Base-by-base conservation (phyloP, 768 basidiomycete species). In the Pholiota microspora region DNA sequence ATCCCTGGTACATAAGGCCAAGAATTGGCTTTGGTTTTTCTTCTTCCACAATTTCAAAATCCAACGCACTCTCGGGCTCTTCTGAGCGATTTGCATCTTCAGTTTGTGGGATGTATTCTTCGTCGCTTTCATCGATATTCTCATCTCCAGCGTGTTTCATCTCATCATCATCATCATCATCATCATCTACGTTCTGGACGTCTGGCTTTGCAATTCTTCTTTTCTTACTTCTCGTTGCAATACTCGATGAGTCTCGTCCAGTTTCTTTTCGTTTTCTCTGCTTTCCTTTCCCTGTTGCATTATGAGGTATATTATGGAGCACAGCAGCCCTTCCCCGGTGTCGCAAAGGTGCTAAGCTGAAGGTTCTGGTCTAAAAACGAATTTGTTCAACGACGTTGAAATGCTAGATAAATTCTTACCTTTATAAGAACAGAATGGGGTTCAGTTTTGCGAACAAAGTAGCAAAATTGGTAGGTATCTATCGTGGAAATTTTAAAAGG, bases 401-500 rank as follows among this genome's bases (percentile, higher is more conserved):
- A n/a, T n/a, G n/a, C n/a, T 25, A 48, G 13, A 25, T 27, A 3
- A 25, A 8, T 35, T 58, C 71, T n/a, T 47, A 89, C 94, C 78
- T 96, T 96, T 61, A 91, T 73, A 7, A 94, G 73, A 2, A 94
- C 78, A 0, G 89, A 84, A 68, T 95, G 91, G 8, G 88, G 80
- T 49, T 93, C 92, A 2, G 83, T 85, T 69, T 85, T 86, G 21
- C 92, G 82, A 60, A 95, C 76, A 71, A 94, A 96, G 67, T 92
- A 96, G 45, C 89, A 92, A 67, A 92, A 94, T 60, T 96, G 94
- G 64, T 95, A 96, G 0, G 80, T 81, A 56, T 89, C 94, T 95
- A 66, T 16, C 45, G 25, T 24, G 51, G n/a, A 46, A 15, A 45
- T 24, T 16, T 28, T 31, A 34, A 18, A 29, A 44, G 29, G 46